A percentile compares a stretch with the other conserved stretches of the same genome.
phyloP scores from a whole-genome alignment of 2,329 filamentous ascomycete genomes.

The Ophiostoma sp. region DNA sequence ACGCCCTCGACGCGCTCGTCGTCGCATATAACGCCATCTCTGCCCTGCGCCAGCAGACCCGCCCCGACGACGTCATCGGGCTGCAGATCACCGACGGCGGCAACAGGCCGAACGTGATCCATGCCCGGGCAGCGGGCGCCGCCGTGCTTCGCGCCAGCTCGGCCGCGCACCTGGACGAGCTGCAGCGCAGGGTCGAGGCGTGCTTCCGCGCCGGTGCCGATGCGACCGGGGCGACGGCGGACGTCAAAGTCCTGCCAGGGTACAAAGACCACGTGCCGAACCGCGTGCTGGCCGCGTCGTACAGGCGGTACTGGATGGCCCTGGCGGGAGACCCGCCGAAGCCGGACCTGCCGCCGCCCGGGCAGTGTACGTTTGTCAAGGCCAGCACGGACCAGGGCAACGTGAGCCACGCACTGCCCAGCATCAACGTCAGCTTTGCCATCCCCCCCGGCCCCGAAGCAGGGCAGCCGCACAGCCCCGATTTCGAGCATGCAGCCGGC shows the following conservation, averaged over 20 bases:
- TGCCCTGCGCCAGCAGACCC: slow-evolving; percentile 11
- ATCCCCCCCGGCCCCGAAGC: not conserved
- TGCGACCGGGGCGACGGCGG: not conserved
- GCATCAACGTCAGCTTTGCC: not conserved
- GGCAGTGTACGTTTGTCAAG: not conserved
- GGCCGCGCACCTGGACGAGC: not conserved
- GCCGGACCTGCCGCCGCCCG: not conserved
- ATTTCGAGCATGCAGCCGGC: not conserved
- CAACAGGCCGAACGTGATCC: slow-evolving; percentile 15
- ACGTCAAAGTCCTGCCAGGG: not conserved
- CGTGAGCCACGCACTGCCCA: not conserved
- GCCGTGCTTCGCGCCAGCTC: not conserved
- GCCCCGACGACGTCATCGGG: slow-evolving; percentile 15
- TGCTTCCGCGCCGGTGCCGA: not conserved
- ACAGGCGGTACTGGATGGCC: not conserved
- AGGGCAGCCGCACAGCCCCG: not conserved
- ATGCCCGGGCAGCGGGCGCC: not conserved
- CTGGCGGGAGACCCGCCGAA: not conserved
- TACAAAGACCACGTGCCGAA: not conserved
- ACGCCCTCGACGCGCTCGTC: not conserved
- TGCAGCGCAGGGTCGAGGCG: not conserved
- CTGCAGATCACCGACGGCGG: slow-evolving; percentile 17
- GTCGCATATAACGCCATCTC: not conserved
- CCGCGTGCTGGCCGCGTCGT: not conserved
- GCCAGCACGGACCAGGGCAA: not conserved